phyloP scores from a whole-genome alignment of 169 alveolate species.

The Toxoplasma gondii region DNA sequence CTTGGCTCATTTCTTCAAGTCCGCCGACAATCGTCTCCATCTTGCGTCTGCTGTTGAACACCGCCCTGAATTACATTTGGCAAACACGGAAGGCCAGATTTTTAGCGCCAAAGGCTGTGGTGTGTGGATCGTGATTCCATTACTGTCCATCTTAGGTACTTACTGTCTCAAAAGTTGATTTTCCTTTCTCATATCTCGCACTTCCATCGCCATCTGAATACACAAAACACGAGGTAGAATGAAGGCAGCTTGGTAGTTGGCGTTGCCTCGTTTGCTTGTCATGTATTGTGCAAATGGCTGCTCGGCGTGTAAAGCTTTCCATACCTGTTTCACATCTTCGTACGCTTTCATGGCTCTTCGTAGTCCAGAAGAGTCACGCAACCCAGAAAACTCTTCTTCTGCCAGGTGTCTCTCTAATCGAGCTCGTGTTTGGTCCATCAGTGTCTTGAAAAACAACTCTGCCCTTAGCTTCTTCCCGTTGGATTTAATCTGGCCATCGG shows the following conservation, averaged over 20 bases:
- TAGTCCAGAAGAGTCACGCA: background rate
- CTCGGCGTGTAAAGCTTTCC: background rate
- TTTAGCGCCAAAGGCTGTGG: background rate
- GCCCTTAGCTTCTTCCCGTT: constrained; percentile 5
- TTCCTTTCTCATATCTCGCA: background rate
- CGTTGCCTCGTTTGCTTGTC: background rate
- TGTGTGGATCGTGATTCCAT: background rate
- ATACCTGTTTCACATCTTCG: constrained; percentile 7
- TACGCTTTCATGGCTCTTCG: background rate
- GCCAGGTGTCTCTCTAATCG: background rate
- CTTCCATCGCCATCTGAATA: constrained; percentile 18
- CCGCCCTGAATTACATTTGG: background rate
- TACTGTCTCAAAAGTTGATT: background rate
- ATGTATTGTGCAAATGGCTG: background rate
- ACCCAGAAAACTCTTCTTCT: background rate
- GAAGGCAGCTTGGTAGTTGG: background rate
- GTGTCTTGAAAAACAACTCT: background rate
- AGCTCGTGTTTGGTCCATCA: background rate
- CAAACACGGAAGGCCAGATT: background rate
- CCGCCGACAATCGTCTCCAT: constrained; percentile 23
- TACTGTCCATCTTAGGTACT: background rate
- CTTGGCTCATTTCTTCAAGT: background rate
- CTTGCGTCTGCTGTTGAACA: background rate
- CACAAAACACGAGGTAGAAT: background rate
- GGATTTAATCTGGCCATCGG: background rate